Evolutionary conservation across 768 basidiomycete species (phyloP), one percentile per base, ranked within the genome.

Genomic region (Grammothele lineata): DNA sequence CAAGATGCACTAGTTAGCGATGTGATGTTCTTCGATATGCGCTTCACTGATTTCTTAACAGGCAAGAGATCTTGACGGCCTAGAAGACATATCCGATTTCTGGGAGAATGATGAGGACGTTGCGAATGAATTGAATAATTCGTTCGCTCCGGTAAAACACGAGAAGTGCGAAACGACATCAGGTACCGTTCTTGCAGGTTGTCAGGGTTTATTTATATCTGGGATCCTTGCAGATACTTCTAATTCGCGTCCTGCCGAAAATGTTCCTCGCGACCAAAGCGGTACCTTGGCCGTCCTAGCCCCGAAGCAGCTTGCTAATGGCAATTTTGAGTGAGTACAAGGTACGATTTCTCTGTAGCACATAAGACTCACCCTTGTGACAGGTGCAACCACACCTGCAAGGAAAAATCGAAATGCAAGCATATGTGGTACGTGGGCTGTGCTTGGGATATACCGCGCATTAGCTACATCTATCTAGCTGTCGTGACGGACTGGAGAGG

Each of bases 311-410:
- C 68, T 82, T 14, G 66, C 76, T 2, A 83, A 87, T 58, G 86
- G 85, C 12, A 83, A 78, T 47, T 82, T 78, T 52, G 68, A 71
- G 87, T 84, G 54, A 48, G 76, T 50, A n/a, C 47, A n/a, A n/a
- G n/a, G n/a, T n/a, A n/a, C n/a, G n/a, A n/a, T n/a, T n/a, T n/a
- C n/a, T n/a, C n/a, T n/a, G n/a, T n/a, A n/a, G n/a, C n/a, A n/a
- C n/a, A n/a, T n/a, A n/a, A n/a, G n/a, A n/a, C n/a, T n/a, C n/a
- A n/a, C n/a, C n/a, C n/a, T n/a, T n/a, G n/a, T n/a, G n/a, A n/a
- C 33, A 89, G 87, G 40, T 92, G 90, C 58, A 86, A 87, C 55
- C 90, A 92, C 55, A 42, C 74, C 18, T 92, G 90, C 72, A 87
- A 85, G 61, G 80, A 89, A 57, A 92, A 90, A 63, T 66, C 69